Evolutionary conservation across 306 rosid species (phyloP).

Genomic region (Pterocarpus macrocarpus): DNA sequence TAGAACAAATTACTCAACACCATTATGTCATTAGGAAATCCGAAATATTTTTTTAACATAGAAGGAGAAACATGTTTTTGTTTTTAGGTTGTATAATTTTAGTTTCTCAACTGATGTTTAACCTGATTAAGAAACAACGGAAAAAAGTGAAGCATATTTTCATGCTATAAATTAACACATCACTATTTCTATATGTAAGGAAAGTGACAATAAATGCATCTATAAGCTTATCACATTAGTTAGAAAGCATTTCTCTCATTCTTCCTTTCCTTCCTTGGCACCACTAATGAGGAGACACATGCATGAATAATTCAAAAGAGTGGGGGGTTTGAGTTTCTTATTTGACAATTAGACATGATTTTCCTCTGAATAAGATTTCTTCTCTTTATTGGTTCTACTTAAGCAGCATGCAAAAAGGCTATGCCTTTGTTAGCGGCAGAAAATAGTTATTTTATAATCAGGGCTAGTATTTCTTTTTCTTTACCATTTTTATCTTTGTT

Average conservation of each 20-base stretch:
- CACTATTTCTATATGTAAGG: constrained; percentile 1
- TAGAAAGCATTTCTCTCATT: background rate
- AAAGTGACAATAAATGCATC: background rate
- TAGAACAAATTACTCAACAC: constrained; percentile 18
- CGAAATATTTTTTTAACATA: background rate
- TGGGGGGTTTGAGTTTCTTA: constrained; percentile 30
- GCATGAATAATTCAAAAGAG: constrained; percentile 29
- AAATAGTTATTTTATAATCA: constrained; percentile 13
- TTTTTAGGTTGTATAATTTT: background rate
- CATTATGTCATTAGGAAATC: background rate
- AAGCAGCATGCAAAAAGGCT: background rate
- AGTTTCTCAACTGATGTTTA: background rate
- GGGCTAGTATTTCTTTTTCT: constrained; percentile 18
- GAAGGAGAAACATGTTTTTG: background rate
- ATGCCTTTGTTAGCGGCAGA: background rate
- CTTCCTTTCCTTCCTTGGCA: constrained; percentile 17
- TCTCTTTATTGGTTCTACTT: constrained; percentile 16
- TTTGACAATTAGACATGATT: constrained; percentile 23
- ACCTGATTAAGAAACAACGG: constrained; percentile 13
- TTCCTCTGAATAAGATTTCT: constrained; percentile 24
- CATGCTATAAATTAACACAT: constrained; percentile 4
- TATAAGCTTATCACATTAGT: background rate
- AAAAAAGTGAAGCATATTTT: background rate
- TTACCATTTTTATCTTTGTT: constrained; percentile 31
- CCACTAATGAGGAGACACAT: background rate